Evolutionary conservation across 345 rosid genomes (phyloP).

Genomic region (Gossypium stocksii): DNA sequence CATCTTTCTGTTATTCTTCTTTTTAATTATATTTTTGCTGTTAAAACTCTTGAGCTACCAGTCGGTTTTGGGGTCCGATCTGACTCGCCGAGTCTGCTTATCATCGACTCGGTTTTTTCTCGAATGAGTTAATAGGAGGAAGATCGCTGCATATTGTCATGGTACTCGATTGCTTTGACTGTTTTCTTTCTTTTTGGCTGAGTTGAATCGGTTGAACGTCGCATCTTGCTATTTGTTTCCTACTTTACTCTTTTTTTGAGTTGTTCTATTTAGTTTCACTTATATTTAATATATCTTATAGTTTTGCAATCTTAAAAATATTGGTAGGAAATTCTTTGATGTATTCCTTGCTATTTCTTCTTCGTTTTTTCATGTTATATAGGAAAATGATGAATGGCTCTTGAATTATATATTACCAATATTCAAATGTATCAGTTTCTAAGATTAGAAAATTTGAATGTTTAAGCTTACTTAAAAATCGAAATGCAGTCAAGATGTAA

Average conservation of each 20-base stretch:
- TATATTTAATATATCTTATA: background rate
- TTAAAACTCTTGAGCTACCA: constrained; percentile 4
- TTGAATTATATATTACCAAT: background rate
- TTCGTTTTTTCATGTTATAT: constrained; percentile 4
- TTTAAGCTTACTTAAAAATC: background rate
- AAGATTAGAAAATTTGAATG: background rate
- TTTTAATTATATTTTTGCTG: background rate
- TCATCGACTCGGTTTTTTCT: constrained; percentile 1
- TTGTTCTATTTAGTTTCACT: background rate
- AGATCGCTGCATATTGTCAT: constrained; percentile 15
- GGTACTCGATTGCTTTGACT: constrained; percentile 10
- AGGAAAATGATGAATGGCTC: background rate
- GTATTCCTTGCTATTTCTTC: background rate
- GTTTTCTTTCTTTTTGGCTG: background rate
- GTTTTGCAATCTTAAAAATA: background rate
- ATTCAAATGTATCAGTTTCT: background rate
- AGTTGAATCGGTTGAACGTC: constrained; percentile 7
- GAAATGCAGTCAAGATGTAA: background rate
- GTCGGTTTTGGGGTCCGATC: constrained; percentile 14
- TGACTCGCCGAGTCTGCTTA: constrained; percentile 3
- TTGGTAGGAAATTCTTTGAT: background rate
- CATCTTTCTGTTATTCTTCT: background rate
- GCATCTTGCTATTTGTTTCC: constrained; percentile 5
- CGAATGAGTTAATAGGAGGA: constrained; percentile 14
- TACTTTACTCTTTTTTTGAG: background rate